These are phyloP conservation scores for Wickerhamomyces subpelliculosus DNA, from an alignment of 805 yeast genomes.

Conservation along the genomic window DNA sequence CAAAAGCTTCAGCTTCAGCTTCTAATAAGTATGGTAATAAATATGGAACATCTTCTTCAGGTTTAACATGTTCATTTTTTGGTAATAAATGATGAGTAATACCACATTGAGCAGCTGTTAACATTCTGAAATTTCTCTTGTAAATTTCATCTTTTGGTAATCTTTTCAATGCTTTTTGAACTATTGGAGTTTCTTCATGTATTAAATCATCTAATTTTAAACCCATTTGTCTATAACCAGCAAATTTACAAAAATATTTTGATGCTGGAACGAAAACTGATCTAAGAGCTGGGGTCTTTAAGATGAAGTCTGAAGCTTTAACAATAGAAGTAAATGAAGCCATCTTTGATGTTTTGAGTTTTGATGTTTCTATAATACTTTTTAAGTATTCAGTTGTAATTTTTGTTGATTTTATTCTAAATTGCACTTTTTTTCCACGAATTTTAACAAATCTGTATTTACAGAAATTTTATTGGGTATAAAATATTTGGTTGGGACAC, in stretches of 20 bases:
- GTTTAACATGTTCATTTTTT: constrained; percentile 64
- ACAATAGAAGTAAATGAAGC: constrained; percentile 62
- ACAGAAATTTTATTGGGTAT: constrained; percentile 6
- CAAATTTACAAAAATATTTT: constrained; percentile 57
- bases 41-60: constrained; percentile 78
- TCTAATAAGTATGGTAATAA: constrained; percentile 85
- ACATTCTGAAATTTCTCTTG: constrained; percentile 86
- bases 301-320: constrained; percentile 70
- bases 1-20: constrained; percentile 87
- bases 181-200: constrained; percentile 78
- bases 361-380: background rate
- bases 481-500: background rate
- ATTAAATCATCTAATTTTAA: constrained; percentile 84
- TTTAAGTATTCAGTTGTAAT: too few species aligned
- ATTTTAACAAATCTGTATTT: constrained; percentile 5
- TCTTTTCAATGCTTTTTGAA: constrained; percentile 85
- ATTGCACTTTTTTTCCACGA: background rate
- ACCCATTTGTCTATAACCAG: constrained; percentile 96
- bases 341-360: constrained; percentile 30
- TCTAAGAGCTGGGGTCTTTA: constrained; percentile 72
- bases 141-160: constrained; percentile 78
- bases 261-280: constrained; percentile 77
- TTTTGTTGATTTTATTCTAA: too few species aligned
- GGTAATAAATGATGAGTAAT: constrained; percentile 84
- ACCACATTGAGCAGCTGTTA: constrained; percentile 86